Conservation (phyloP, 305 asterid species). For the Plantago rigida region DNA sequence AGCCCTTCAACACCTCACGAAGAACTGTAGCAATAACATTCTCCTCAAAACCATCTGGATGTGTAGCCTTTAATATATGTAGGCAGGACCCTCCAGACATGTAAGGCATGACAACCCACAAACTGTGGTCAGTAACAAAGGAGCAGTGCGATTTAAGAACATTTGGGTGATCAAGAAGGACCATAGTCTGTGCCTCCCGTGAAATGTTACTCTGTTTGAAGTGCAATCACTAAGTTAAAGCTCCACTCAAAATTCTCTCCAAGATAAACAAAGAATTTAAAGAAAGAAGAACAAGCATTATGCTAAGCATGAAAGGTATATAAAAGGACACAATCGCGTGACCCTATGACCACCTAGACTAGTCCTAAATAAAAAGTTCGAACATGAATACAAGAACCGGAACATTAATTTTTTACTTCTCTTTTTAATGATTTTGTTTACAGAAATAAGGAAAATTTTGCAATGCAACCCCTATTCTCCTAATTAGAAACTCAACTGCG, state of each 20-base stretch:
- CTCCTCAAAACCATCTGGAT: slow-evolving; percentile 94
- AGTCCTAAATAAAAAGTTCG: too few species aligned
- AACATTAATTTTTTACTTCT: too few species aligned
- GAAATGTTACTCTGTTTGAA: slow-evolving; percentile 64
- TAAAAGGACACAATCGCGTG: too few species aligned
- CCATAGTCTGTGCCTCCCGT: slow-evolving; percentile 93
- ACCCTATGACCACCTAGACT: too few species aligned
- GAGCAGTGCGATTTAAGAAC: slow-evolving; percentile 91
- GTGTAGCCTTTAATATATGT: slow-evolving; percentile 75
- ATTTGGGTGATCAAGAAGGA: slow-evolving; percentile 85
- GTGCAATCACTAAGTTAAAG: slow-evolving; percentile 11
- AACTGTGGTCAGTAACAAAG: slow-evolving; percentile 69
- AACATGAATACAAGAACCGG: too few species aligned
- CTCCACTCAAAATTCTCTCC: slow-evolving; percentile 6
- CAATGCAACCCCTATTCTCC: too few species aligned
- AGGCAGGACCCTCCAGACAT: slow-evolving; percentile 98
- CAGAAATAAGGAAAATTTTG: too few species aligned
- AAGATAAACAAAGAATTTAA: background rate
- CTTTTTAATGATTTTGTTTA: too few species aligned
- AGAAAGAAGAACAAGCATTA: too few species aligned
- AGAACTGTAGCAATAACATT: slow-evolving; percentile 77
- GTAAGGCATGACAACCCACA: slow-evolving; percentile 97
- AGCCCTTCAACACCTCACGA: slow-evolving; percentile 82
- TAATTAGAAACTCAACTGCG: too few species aligned
- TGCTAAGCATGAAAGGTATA: too few species aligned